Evolutionary conservation across 2,329 filamentous ascomycete genomes (phyloP).

Genomic region (Alternaria novae-zelandiae): DNA sequence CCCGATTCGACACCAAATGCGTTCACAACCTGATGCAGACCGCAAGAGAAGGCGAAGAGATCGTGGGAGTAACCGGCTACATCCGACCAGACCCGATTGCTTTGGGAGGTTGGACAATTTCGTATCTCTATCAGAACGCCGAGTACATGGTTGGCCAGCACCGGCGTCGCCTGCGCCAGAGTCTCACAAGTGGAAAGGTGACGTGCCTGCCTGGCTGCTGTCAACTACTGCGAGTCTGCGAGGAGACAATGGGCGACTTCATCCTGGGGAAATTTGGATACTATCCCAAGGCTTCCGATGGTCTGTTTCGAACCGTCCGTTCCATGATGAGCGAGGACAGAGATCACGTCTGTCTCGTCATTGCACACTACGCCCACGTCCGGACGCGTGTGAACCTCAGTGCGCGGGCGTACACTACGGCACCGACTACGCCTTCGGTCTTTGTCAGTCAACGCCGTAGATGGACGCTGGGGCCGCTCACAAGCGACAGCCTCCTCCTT

Average conservation of each 20-base stretch:
- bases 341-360: slow-evolving; percentile 7
- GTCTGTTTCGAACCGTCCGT: slow-evolving; percentile 4
- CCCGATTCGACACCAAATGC: slow-evolving; percentile 5
- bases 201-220: slow-evolving; percentile 9
- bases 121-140: slow-evolving; percentile 8
- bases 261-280: slow-evolving; percentile 3
- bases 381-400: slow-evolving; percentile 2
- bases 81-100: not conserved
- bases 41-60: slow-evolving; percentile 2
- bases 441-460: slow-evolving; percentile 9
- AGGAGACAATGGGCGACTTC: slow-evolving; percentile 4
- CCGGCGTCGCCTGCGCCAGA: slow-evolving; percentile 7
- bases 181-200: slow-evolving; percentile 6
- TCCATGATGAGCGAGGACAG: slow-evolving; percentile 12
- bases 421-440: not conserved
- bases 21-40: slow-evolving; percentile 1
- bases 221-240: not conserved
- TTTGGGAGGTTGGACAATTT: not conserved
- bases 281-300: slow-evolving; percentile 3
- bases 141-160: slow-evolving; percentile 9
- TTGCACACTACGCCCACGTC: slow-evolving; percentile 2
- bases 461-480: slow-evolving; percentile 10
- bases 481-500: slow-evolving; percentile 3
- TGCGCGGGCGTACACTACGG: slow-evolving; percentile 5
- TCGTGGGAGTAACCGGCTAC: slow-evolving; percentile 7